These are phyloP conservation scores for Lepidium didymum DNA, from an alignment of 345 rosid genomes.

Conservation along the genomic window DNA sequence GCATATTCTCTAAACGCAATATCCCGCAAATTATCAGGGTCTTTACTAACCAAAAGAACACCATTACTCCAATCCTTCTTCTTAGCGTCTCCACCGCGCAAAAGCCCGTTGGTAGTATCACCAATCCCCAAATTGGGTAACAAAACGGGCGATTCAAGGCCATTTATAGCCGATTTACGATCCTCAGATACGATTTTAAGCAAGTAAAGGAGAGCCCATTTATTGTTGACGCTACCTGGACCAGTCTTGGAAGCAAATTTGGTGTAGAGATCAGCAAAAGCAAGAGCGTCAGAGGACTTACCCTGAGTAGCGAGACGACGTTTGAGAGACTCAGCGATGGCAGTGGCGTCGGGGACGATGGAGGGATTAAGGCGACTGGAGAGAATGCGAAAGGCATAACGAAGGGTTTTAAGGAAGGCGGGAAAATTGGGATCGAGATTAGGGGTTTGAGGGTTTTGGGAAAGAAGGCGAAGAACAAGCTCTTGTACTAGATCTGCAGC, in stretches of 20 bases:
- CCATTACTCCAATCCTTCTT: conserved; percentile 59
- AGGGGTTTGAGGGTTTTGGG: conserved; percentile 49
- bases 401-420: conserved; percentile 51
- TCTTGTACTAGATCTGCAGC: conserved; percentile 75
- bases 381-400: conserved; percentile 80
- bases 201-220: conserved; percentile 87
- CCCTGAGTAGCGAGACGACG: conserved; percentile 89
- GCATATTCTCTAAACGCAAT: conserved; percentile 73
- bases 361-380: conserved; percentile 84
- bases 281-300: conserved; percentile 81
- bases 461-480: conserved; percentile 69
- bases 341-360: conserved; percentile 63
- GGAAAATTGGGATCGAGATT: conserved; percentile 38
- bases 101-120: conserved; percentile 26
- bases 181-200: conserved; percentile 79
- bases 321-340: conserved; percentile 87
- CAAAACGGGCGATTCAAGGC: conserved; percentile 35
- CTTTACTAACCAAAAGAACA: conserved; percentile 61
- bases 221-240: conserved; percentile 77
- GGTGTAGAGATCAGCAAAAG: conserved; percentile 73
- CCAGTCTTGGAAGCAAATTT: conserved; percentile 83
- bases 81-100: conserved; percentile 32
- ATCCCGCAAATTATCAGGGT: conserved; percentile 72
- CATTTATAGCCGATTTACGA: conserved; percentile 32
- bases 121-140: conserved; percentile 53